These are phyloP conservation scores for Butyriboletus regius DNA, from an alignment of 1,284 basidiomycete species.

Conservation along the genomic window DNA sequence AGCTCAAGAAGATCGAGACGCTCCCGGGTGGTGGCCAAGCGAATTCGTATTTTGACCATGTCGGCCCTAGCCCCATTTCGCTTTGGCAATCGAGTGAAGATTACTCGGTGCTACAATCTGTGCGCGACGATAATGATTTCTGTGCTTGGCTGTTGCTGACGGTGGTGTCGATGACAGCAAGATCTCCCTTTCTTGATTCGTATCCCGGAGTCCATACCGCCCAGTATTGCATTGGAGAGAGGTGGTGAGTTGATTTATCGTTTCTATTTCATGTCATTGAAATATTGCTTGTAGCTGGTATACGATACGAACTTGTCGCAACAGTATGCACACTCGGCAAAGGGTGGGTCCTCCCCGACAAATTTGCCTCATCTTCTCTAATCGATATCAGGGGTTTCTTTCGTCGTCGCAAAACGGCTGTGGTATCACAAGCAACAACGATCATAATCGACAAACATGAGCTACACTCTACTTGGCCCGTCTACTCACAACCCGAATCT, in stretches of 20 bases:
- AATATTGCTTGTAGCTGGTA: slow-evolving; percentile 46
- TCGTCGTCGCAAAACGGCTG: slow-evolving; percentile 58
- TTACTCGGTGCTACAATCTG: slow-evolving; percentile 59
- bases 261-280: not conserved
- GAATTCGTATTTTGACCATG: slow-evolving; percentile 65
- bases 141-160: slow-evolving; percentile 27
- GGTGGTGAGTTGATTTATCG: slow-evolving; percentile 40
- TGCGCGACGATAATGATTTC: slow-evolving; percentile 34
- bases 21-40: slow-evolving; percentile 62
- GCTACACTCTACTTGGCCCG: slow-evolving; percentile 80
- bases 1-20: slow-evolving; percentile 78
- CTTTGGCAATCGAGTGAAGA: slow-evolving; percentile 69
- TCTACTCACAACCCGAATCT: slow-evolving; percentile 71
- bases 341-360: slow-evolving; percentile 41
- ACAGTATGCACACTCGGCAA: slow-evolving; percentile 77
- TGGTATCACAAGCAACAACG: slow-evolving; percentile 53
- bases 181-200: slow-evolving; percentile 79
- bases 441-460: slow-evolving; percentile 86
- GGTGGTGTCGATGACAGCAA: slow-evolving; percentile 34
- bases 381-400: slow-evolving; percentile 51
- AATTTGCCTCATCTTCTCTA: not conserved
- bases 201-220: slow-evolving; percentile 78
- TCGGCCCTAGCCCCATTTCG: slow-evolving; percentile 64
- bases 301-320: slow-evolving; percentile 79
- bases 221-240: slow-evolving; percentile 67